A percentile compares a stretch with the other conserved stretches of the same genome.
Evolutionary conservation across 2,329 filamentous ascomycete species (phyloP).

Genomic region (Beauveria brongniartii): DNA sequence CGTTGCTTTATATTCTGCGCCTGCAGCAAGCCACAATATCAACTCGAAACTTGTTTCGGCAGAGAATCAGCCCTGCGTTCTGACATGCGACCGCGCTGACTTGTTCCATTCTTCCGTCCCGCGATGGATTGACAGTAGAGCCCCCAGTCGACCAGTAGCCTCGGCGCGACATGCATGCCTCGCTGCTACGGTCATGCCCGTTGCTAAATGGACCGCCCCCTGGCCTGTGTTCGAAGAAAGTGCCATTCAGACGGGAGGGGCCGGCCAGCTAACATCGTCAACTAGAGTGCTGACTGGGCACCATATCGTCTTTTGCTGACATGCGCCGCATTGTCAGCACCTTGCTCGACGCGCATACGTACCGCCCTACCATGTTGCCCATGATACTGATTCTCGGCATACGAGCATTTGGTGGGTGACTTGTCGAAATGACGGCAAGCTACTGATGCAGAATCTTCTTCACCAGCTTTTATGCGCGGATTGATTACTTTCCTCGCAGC

Average conservation of each 20-base stretch:
- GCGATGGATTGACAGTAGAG: not conserved
- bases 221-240: not conserved
- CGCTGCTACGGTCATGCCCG: not conserved
- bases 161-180: not conserved
- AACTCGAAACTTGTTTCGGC: not conserved
- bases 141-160: too few species aligned
- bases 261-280: not conserved
- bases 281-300: conserved; percentile 1
- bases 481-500: not conserved
- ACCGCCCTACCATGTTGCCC: not conserved
- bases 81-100: not conserved
- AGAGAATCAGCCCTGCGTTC: not conserved
- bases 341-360: not conserved
- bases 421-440: not conserved
- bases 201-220: not conserved
- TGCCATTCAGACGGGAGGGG: not conserved
- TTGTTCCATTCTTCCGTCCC: not conserved
- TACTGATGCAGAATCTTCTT: not conserved
- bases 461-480: not conserved
- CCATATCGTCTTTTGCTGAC: not conserved
- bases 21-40: not conserved
- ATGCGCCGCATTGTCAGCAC: not conserved
- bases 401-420: not conserved
- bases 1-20: not conserved
- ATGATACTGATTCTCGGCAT: not conserved